Base-by-base conservation (phyloP, 495 filamentous ascomycete species). In the Echria macrotheca region DNA sequence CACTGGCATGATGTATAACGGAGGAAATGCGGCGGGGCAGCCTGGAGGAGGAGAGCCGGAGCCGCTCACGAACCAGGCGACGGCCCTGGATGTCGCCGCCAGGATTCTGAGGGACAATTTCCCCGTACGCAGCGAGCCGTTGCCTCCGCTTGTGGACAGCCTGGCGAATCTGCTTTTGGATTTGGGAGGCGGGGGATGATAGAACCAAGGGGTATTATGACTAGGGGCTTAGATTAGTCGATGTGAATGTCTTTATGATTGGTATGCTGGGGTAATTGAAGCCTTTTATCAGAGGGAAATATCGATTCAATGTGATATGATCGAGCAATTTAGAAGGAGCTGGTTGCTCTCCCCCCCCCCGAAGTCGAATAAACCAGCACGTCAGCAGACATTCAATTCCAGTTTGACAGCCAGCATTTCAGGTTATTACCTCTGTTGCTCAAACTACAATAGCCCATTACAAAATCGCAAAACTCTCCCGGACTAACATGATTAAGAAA, bases 81-180 rank as follows among this genome's bases (percentile, higher is more conserved):
- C 49, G 24, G 31, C 50, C 1, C 37, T 58, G 5, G 38, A 32
- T 12, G 50, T 46, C 9, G 56, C 46, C 7, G 25, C 47, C 5
- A 44, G 35, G 37, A 24, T 60, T 19, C 43, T 55, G 18, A 19
- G 56, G n/a, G 51, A 55, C 5, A 55, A 58, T 25, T 58, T 55
- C 19, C 55, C 47, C n/a, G 33, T 55, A 8, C 22, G 43, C 23
- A 51, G 22, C 15, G 52, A 60, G 32, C 56, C 58, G 2, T 35
- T 58, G 29, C 58, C 58, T 6, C 58, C 58, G 17, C 40, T 60
- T 1, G 58, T 60, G 6, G 58, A 58, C 39, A 60, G 55, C 17
- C 35, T 60, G 17, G 37, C 23, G 21, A 55, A 40, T 12, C 28
- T 58, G 0, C 24, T 60, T 18, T 41, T 32, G 32, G 58, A 60